These are phyloP conservation scores for Citrus glauca DNA, from an alignment of 345 rosid genomes.

Conservation along the genomic window DNA sequence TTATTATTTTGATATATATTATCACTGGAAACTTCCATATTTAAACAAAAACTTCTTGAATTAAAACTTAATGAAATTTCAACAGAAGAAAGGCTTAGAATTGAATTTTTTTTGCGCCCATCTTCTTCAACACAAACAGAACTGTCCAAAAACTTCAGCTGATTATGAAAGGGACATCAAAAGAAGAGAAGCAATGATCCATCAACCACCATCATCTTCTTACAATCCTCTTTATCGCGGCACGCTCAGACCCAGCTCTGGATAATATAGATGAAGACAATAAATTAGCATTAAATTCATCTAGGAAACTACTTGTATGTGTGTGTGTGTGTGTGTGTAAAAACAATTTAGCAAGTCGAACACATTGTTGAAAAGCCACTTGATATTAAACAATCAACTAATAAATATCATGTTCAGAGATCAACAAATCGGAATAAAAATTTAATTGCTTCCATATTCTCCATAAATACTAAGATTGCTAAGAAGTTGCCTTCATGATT, in stretches of 20 bases:
- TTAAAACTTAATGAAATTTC: not conserved
- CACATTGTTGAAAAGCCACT: not conserved
- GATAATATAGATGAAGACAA: constrained; percentile 14
- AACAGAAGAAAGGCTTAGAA: not conserved
- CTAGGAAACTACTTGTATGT: not conserved
- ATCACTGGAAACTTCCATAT: not conserved
- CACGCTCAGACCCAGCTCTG: constrained; percentile 80
- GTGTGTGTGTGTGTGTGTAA: too few species aligned
- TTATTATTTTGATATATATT: not conserved
- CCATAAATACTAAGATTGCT: not conserved
- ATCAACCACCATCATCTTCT: constrained; percentile 14
- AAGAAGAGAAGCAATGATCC: constrained; percentile 6
- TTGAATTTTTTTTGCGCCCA: constrained; percentile 6
- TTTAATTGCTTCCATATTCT: not conserved
- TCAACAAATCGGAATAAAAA: not conserved
- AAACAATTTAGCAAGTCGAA: not conserved
- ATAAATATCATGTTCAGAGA: not conserved
- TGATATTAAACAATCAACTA: not conserved
- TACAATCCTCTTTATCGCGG: constrained; percentile 56
- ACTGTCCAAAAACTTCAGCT: not conserved
- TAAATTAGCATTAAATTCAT: constrained; percentile 7
- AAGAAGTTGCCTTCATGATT: not conserved
- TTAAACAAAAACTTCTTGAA: not conserved
- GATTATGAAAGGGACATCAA: constrained; percentile 9
- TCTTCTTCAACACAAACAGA: constrained; percentile 1